These are phyloP conservation scores for Hypholoma fasciculare DNA, from an alignment of 768 basidiomycete genomes.

Conservation along the genomic window DNA sequence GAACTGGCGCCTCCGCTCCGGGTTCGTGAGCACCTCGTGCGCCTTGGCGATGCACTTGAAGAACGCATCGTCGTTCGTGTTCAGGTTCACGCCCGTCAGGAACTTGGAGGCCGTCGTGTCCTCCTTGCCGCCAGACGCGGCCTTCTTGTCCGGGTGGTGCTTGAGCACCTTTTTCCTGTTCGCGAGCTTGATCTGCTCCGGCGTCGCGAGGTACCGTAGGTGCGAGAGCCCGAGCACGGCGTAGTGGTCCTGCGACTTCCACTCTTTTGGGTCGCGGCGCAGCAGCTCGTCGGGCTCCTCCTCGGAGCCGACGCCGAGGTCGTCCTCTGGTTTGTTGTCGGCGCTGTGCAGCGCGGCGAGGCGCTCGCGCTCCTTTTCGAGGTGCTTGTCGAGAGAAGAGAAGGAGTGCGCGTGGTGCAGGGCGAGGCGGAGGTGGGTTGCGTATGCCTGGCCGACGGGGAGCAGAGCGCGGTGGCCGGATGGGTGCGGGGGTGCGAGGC, in stretches of 20 bases:
- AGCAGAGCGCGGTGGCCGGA: conserved; percentile 54
- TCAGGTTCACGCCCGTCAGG: conserved; percentile 56
- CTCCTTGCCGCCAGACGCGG: conserved; percentile 27
- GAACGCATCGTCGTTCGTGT: conserved; percentile 95
- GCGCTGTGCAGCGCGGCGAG: conserved; percentile 50
- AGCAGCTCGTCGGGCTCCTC: conserved; percentile 72
- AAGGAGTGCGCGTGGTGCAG: conserved; percentile 79
- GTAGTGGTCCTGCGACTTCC: conserved; percentile 99
- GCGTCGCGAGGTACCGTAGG: conserved; percentile 81
- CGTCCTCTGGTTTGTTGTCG: conserved; percentile 58
- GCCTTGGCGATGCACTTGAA: conserved; percentile 99
- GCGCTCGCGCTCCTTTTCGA: conserved; percentile 42
- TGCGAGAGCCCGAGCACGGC: conserved; percentile 93
- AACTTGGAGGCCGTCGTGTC: conserved; percentile 37
- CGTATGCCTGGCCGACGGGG: conserved; percentile 86
- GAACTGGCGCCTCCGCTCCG: conserved; percentile 90
- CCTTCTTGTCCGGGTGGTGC: conserved; percentile 98
- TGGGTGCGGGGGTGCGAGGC: conserved; percentile 34
- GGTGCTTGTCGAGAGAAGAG: conserved; percentile 75
- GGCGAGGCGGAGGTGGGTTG: conserved; percentile 77
- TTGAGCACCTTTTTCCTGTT: conserved; percentile 99
- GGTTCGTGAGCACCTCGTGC: conserved; percentile 86
- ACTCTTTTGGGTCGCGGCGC: conserved; percentile 91
- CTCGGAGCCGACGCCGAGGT: conserved; percentile 93
- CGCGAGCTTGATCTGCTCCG: conserved; percentile 94